These are phyloP conservation scores for Umbilicus rupestris DNA, from an alignment of 164 flowering plant species.

Conservation along the genomic window DNA sequence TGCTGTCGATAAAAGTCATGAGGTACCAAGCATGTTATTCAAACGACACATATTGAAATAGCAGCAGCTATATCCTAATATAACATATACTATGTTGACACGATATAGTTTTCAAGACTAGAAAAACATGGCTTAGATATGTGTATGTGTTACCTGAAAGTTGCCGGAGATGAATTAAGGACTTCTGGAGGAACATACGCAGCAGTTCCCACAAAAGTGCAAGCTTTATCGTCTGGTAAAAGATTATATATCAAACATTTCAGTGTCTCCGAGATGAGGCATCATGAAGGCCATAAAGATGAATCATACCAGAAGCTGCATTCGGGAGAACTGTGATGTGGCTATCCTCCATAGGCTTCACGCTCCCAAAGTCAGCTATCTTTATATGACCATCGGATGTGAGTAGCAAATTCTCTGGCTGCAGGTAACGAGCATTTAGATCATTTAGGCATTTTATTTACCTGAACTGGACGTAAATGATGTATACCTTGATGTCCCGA, in stretches of 20 bases:
- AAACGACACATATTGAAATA: not conserved
- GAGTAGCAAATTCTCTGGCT: conserved; percentile 97
- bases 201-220: conserved; percentile 98
- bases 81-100: not conserved
- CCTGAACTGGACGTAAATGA: not conserved
- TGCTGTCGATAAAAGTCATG: conserved; percentile 41
- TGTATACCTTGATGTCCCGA: conserved; percentile 87
- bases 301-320: conserved; percentile 59
- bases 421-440: conserved; percentile 28
- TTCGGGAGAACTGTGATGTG: conserved; percentile 81
- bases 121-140: not conserved
- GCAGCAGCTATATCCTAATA: not conserved
- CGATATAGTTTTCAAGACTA: no score
- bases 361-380: conserved; percentile 97
- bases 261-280: not conserved
- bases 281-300: not conserved
- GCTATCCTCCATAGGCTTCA: conserved; percentile 88
- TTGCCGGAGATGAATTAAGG: conserved; percentile 93
- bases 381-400: conserved; percentile 90
- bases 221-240: conserved; percentile 83
- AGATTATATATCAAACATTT: not conserved
- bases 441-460: conserved; percentile 6
- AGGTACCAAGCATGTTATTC: not conserved
- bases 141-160: conserved; percentile 59
- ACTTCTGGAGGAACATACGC: conserved; percentile 99